A percentile compares a stretch with the other conserved stretches of the same genome.
Conservation (phyloP, 441 rosid genomes). For the Gossypium gossypioides region DNA sequence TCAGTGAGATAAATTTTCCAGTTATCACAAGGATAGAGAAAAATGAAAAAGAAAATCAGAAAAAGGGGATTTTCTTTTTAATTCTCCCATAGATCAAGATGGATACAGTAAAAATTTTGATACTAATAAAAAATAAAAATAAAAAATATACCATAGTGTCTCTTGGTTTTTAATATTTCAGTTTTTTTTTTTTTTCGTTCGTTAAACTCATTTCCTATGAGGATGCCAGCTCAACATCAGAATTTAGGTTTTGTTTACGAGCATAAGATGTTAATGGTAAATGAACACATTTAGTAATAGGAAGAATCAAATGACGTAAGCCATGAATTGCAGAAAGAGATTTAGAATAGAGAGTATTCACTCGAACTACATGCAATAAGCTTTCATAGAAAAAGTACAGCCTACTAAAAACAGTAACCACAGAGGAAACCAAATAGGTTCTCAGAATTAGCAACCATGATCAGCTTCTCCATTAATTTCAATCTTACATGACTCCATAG, state of each 20-base stretch:
- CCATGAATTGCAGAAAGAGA: not conserved
- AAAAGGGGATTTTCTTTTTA: not conserved
- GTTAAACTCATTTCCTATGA: not conserved
- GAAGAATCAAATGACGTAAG: not conserved
- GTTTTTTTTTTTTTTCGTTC: not conserved
- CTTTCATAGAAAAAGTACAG: not conserved
- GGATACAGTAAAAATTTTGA: not conserved
- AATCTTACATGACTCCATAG: not conserved
- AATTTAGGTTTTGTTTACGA: not conserved
- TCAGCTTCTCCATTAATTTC: not conserved
- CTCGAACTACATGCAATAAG: not conserved
- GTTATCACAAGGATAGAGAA: not conserved
- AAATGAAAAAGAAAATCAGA: not conserved
- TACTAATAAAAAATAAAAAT: not conserved
- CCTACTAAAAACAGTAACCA: not conserved
- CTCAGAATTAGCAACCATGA: not conserved
- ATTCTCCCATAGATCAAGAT: not conserved
- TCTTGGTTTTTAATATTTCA: not conserved
- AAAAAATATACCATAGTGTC: not conserved
- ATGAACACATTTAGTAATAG: not conserved
- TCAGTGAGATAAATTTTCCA: not conserved
- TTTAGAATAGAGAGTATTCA: not conserved
- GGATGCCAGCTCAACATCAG: not conserved
- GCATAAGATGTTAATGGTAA: not conserved
- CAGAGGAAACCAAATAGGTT: not conserved